Conservation (phyloP, 179 eudicot species). For the Silene noctiflora region DNA sequence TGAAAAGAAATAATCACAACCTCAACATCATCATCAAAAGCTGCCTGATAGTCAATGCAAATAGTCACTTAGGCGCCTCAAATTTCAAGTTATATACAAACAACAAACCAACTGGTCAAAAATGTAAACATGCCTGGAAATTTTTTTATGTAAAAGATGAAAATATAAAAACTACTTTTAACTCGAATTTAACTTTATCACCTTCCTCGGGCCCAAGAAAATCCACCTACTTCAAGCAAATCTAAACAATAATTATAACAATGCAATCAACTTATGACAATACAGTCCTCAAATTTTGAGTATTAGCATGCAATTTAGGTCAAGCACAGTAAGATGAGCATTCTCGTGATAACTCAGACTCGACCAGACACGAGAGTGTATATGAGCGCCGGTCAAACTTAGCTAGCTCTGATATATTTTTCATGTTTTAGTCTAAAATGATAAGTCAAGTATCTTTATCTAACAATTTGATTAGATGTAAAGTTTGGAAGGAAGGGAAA, state of each 20-base stretch:
- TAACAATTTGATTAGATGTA: no score
- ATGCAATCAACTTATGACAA: background rate
- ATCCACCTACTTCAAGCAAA: background rate
- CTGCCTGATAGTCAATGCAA: constrained; percentile 2
- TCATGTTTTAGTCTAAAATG: no score
- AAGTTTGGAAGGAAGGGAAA: no score
- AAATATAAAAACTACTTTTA: background rate
- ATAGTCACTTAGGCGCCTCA: constrained; percentile 8
- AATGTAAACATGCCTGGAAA: background rate
- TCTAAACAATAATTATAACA: background rate
- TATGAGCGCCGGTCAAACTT: background rate
- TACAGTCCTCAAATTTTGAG: background rate
- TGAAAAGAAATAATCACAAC: background rate
- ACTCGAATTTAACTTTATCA: no score
- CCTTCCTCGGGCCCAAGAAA: background rate
- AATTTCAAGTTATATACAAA: constrained; percentile 7
- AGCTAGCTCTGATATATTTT: background rate
- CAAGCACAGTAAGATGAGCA: background rate
- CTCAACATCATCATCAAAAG: constrained; percentile 2
- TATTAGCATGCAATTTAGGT: background rate
- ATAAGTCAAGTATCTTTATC: no score
- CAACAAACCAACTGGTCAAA: background rate
- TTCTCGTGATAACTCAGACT: background rate
- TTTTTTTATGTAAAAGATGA: background rate
- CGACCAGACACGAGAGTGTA: background rate